Conservation (phyloP, 1,139 yeast species). For the Nematodospora anomalae region DNA sequence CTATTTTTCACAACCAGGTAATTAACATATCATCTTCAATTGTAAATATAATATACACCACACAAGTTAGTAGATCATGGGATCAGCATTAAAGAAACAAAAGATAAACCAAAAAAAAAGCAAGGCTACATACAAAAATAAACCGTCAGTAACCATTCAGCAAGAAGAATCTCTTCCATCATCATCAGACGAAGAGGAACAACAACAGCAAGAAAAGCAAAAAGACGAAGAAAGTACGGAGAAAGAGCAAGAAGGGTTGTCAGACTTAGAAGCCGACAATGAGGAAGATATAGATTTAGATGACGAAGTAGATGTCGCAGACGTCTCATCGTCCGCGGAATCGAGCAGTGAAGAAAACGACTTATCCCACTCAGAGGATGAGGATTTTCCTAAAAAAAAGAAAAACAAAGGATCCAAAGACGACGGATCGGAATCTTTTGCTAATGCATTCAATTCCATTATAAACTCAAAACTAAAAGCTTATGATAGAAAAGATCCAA, state of each 20-base stretch:
- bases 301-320: conserved; percentile 20
- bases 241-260: conserved; percentile 12
- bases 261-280: conserved; percentile 12
- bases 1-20: not conserved
- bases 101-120: conserved; percentile 10
- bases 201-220: conserved; percentile 12
- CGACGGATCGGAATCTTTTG: conserved; percentile 74
- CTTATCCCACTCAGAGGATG: conserved; percentile 29
- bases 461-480: conserved; percentile 85
- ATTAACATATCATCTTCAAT: not conserved
- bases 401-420: conserved; percentile 57
- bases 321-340: conserved; percentile 13
- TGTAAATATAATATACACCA: not conserved
- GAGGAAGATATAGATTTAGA: conserved; percentile 12
- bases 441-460: conserved; percentile 81
- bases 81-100: conserved; percentile 12
- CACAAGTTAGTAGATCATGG: too few species aligned
- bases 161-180: conserved; percentile 4
- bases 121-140: conserved; percentile 9
- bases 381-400: conserved; percentile 40
- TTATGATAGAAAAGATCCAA: conserved; percentile 84
- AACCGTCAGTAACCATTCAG: conserved; percentile 6
- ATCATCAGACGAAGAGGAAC: conserved; percentile 5
- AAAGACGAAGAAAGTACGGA: conserved; percentile 13
- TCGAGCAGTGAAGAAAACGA: conserved; percentile 25